Conservation (phyloP, 352 stramenopile genomes). For the Phytophthora syringae region DNA sequence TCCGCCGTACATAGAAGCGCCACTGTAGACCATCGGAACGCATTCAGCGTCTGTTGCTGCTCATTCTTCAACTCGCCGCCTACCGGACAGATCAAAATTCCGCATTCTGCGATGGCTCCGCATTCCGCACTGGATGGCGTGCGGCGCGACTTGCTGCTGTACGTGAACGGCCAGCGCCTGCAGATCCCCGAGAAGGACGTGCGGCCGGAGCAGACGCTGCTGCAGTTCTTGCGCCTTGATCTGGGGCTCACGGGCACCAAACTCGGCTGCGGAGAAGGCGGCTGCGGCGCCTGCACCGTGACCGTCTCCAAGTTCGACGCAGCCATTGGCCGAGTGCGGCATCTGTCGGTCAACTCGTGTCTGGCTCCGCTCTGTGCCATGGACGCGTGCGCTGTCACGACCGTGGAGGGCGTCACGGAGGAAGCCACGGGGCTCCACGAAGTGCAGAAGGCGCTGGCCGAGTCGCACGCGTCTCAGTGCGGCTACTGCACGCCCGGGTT, state of each 20-base stretch:
- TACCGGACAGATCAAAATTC: neutral
- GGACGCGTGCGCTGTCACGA: slow-evolving; percentile 87
- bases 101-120: slow-evolving; percentile 1
- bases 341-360: slow-evolving; percentile 90
- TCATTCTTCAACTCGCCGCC: slow-evolving; percentile 18
- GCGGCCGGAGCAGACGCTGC: slow-evolving; percentile 77
- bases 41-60: slow-evolving; percentile 7
- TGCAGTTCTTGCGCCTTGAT: slow-evolving; percentile 84
- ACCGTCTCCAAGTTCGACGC: slow-evolving; percentile 87
- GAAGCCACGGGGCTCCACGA: slow-evolving; percentile 67
- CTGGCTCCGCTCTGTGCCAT: slow-evolving; percentile 84
- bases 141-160: slow-evolving; percentile 68
- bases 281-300: slow-evolving; percentile 97
- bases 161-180: slow-evolving; percentile 76
- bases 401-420: slow-evolving; percentile 85
- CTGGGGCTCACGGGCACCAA: slow-evolving; percentile 84
- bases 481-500: slow-evolving; percentile 93
- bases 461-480: slow-evolving; percentile 95
- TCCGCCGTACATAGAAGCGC: neutral
- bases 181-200: slow-evolving; percentile 56
- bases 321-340: slow-evolving; percentile 47
- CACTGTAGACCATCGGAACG: neutral
- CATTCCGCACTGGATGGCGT: slow-evolving; percentile 22
- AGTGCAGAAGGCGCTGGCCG: slow-evolving; percentile 89
- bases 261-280: slow-evolving; percentile 94